A percentile compares a stretch with the other conserved stretches of the same genome.
Evolutionary conservation across 2,329 filamentous ascomycete genomes (phyloP).

Genomic region (Curvularia hawaiiensis): DNA sequence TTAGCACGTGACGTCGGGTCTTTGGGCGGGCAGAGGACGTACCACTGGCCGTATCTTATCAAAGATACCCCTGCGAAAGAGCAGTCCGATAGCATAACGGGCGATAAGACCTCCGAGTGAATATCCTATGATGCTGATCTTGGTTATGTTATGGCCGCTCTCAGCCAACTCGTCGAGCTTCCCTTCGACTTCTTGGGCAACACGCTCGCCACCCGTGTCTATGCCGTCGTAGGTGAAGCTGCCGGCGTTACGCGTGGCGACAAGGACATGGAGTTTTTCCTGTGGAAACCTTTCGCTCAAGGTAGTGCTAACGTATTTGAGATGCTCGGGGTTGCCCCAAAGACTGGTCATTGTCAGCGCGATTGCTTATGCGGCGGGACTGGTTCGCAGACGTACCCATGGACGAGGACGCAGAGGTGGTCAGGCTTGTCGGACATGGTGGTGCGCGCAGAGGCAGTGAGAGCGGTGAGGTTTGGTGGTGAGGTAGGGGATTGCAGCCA

Average conservation of each 20-base stretch:
- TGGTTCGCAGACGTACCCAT: constrained; percentile 62
- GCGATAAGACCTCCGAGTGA: constrained; percentile 86
- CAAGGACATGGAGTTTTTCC: constrained; percentile 71
- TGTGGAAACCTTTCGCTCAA: constrained; percentile 65
- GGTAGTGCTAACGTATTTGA: constrained; percentile 69
- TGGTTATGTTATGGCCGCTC: constrained; percentile 73
- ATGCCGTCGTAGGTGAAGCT: constrained; percentile 72
- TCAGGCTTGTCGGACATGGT: constrained; percentile 50
- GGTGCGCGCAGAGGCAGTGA: constrained; percentile 22
- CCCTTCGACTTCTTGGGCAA: constrained; percentile 67
- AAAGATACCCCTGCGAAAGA: constrained; percentile 80
- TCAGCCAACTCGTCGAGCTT: constrained; percentile 59
- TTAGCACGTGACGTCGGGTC: constrained; percentile 16
- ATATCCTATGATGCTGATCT: constrained; percentile 87
- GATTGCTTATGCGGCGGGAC: constrained; percentile 6
- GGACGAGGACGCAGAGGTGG: constrained; percentile 78
- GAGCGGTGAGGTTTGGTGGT: constrained; percentile 11
- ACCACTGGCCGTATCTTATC: constrained; percentile 80
- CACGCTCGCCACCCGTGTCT: constrained; percentile 70
- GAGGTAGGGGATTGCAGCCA: background rate
- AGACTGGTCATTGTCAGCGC: constrained; percentile 56
- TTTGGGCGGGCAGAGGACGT: constrained; percentile 50
- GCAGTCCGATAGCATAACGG: constrained; percentile 82
- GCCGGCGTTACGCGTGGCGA: constrained; percentile 74
- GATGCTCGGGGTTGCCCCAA: constrained; percentile 80